Base-by-base conservation (phyloP, 2,329 filamentous ascomycete genomes). In the Pestalotiopsis fici region DNA sequence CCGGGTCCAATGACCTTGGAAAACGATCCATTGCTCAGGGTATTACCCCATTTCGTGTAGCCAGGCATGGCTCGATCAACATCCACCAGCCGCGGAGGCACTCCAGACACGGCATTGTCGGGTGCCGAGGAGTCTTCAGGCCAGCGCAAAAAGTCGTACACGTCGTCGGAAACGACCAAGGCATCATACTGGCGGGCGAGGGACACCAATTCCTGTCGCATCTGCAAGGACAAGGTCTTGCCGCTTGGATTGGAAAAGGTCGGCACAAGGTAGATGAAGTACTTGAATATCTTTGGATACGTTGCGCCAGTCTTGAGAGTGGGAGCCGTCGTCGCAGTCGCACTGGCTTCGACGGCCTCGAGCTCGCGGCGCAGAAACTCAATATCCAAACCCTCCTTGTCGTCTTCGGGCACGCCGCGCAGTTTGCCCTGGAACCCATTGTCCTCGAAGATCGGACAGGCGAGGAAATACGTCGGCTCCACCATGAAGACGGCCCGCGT, bases 61-160 rank as follows among this genome's bases (percentile, higher is more conserved):
- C 86, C 85, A 65, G 87, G 84, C 2, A 89, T 78, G 27, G 82
- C 83, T 2, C 87, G 79, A 73, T 92, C 90, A 27, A 92, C 77
- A 72, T 92, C 90, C 3, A 90, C 85, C 4, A 91, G 75, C 1
- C 90, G 83, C 13, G 73, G 74, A 13, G 88, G 88, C 28, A 54
- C 31, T 23, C 13, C 43, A 3, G 66, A 27, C 4, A 27, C 54
- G 12, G 47, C 61, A 21, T 43, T 13, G 12, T 43, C 21, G 2
- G 25, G 18, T 5, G 55, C 61, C 12, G 56, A 23, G n/a, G 12
- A 18, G 15, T 69, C 69, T 2, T 69, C 69, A 5, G 74, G 73
- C 90, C 90, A 93, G 72, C 88, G 84, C 11, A 93, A 80, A 69
- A 90, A 86, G 75, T 93, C 91, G 72, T 94, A 93, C 0, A 93